Conservation (phyloP, 805 yeast genomes). For the Wickerhamia fluorescens region DNA sequence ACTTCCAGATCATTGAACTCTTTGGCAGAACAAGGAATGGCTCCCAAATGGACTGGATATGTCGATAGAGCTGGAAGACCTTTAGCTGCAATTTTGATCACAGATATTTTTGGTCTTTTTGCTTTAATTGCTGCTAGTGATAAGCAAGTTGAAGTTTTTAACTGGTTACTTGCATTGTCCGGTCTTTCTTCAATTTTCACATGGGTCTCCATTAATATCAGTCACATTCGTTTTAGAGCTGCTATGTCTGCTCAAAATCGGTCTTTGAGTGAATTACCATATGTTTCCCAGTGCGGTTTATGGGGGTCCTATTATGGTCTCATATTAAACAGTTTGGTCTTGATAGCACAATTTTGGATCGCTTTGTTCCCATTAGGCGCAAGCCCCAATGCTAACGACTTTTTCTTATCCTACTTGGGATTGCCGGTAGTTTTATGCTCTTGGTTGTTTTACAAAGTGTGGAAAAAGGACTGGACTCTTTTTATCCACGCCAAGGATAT, state of each 20-base stretch:
- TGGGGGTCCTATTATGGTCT: constrained; percentile 49
- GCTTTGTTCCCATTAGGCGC: constrained; percentile 54
- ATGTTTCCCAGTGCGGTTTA: constrained; percentile 43
- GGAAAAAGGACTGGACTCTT: constrained; percentile 18
- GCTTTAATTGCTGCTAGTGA: constrained; percentile 52
- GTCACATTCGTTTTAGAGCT: constrained; percentile 54
- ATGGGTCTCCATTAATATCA: constrained; percentile 54
- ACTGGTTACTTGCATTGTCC: constrained; percentile 60
- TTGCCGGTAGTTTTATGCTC: constrained; percentile 23
- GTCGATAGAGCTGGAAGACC: constrained; percentile 66
- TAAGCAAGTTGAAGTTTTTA: constrained; percentile 48
- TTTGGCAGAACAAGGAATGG: constrained; percentile 55
- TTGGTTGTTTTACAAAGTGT: constrained; percentile 26
- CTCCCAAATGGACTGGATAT: constrained; percentile 51
- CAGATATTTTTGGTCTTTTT: constrained; percentile 50
- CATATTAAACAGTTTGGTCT: constrained; percentile 40
- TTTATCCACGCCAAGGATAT: constrained; percentile 22
- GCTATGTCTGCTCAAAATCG: constrained; percentile 52
- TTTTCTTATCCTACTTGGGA: constrained; percentile 27
- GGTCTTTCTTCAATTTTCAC: constrained; percentile 57
- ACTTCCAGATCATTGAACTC: constrained; percentile 61
- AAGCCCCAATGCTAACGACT: constrained; percentile 21
- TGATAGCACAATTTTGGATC: constrained; percentile 60
- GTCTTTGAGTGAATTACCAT: constrained; percentile 41
- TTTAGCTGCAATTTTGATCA: constrained; percentile 43